Percentiles rank a stretch among this genome's conserved stretches.
These are phyloP conservation scores for Mucor ambiguus DNA, from an alignment of 371 early-diverging fungal species.

Conservation along the genomic window DNA sequence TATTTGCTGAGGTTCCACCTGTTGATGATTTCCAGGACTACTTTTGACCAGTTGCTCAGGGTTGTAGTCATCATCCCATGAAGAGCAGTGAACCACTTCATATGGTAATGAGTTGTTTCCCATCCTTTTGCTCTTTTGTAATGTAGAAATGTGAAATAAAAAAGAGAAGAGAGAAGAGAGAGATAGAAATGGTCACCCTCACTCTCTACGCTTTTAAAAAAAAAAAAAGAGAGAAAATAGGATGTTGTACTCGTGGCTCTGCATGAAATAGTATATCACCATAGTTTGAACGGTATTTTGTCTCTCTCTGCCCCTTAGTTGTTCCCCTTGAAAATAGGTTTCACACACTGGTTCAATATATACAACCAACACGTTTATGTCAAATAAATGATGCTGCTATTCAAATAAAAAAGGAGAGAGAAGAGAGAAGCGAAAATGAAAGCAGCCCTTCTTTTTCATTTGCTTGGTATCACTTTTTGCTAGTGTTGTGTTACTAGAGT, in stretches of 20 bases:
- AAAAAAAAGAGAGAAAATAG: not conserved
- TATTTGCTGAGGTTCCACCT: conserved; percentile 25
- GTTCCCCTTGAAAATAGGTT: conserved; percentile 2
- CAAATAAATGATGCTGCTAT: conserved; percentile 3
- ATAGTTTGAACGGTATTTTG: not conserved
- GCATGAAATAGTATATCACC: conserved; percentile 8
- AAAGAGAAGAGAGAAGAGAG: conserved; percentile 5
- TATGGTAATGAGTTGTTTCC: conserved; percentile 20
- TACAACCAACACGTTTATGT: not conserved
- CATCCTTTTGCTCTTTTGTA: not conserved
- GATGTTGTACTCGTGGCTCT: conserved; percentile 16
- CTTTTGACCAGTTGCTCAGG: conserved; percentile 44
- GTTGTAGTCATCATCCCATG: conserved; percentile 46
- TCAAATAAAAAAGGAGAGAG: not conserved
- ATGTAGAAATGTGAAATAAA: too few species aligned
- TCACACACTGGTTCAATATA: not conserved
- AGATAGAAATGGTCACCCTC: conserved; percentile 1
- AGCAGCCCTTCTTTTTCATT: conserved; percentile 3
- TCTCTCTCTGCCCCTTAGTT: not conserved
- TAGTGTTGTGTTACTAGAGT: not conserved
- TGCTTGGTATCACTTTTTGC: conserved; percentile 1
- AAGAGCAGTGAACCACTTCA: conserved; percentile 34
- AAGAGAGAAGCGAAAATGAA: not conserved
- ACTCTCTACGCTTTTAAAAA: not conserved
- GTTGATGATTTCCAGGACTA: conserved; percentile 36